Base-by-base conservation (phyloP, 345 rosid species). In the Populus simonii region DNA sequence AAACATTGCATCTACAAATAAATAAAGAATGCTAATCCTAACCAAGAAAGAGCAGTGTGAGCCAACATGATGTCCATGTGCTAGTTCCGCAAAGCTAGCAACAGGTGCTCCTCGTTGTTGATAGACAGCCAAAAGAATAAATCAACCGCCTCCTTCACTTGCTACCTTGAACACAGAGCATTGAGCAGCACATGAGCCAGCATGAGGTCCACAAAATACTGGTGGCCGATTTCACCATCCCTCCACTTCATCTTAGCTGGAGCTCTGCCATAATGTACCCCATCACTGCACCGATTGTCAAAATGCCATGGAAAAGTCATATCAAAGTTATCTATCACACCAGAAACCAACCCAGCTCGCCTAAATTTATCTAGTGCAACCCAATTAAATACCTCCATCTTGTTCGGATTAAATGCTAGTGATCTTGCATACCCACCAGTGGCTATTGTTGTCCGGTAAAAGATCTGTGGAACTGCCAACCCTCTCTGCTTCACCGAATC, bases 171-270 rank as follows among this genome's bases (percentile, higher is more conserved):
- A 81, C 99, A 96, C 51, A 93, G 29, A 35, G 80, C 92, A 68
- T 93, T 93, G 59, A 96, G 89, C 83, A 93, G 83, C n/a, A 96
- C 91, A 74, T 96, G 97, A 72, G 83, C 90, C 66, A 96, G 85
- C 99, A 96, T 93, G 69, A 96, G 84, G 84, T 96, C 99, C n/a
- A 93, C 99, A 43, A 93, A 96, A 78, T 96, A 96, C 80, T 96
- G 97, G 86, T 96, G 99, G 62, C 99, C 99, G 2, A 93, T 91
- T 82, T 89, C 87, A 35, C 99, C 99, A 29, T 96, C 99, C 79
- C 88, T 90, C 98, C 98, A 96, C 79, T 75, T 80, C 94, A 87
- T 87, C 89, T 92, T 91, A 7, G 80, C 83, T 0, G 98, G 98
- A 66, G 92, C 90, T 78, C 99, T 89, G 23, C 99, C 99, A 25